Conservation (phyloP, 164 flowering plant species). For the Vitis amurensis region DNA sequence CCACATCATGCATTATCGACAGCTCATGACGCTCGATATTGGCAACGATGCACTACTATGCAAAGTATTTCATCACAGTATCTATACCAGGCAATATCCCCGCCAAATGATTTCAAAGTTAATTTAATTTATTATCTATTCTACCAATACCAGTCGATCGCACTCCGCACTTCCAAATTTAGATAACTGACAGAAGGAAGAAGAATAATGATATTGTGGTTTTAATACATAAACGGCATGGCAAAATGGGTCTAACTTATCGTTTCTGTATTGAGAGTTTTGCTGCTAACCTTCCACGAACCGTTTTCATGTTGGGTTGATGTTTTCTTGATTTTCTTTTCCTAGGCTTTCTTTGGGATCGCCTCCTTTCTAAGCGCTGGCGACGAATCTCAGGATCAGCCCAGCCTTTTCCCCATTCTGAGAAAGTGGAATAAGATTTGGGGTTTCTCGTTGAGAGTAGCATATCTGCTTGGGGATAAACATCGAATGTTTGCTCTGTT, state of each 20-base stretch:
- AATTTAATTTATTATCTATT: no score
- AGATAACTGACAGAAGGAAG: no score
- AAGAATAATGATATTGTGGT: no score
- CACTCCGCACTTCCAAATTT: no score
- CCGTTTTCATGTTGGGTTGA: slow-evolving; percentile 31
- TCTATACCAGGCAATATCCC: no score
- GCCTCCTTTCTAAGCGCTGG: slow-evolving; percentile 49
- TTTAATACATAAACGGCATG: not conserved
- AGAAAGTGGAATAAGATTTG: slow-evolving; percentile 49
- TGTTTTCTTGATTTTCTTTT: slow-evolving; percentile 14
- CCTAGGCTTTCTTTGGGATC: slow-evolving; percentile 25
- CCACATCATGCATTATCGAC: no score
- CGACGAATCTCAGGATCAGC: slow-evolving; percentile 93
- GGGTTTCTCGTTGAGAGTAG: slow-evolving; percentile 36
- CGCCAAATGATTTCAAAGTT: no score
- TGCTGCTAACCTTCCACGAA: slow-evolving; percentile 57
- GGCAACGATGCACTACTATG: no score
- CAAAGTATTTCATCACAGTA: no score
- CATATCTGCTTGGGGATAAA: slow-evolving; percentile 87
- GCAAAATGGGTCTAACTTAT: not conserved
- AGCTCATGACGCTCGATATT: no score
- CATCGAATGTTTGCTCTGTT: slow-evolving; percentile 34
- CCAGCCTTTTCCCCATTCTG: slow-evolving; percentile 94
- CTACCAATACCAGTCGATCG: no score
- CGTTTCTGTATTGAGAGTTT: slow-evolving; percentile 42